A percentile compares a stretch with the other conserved stretches of the same genome.
phyloP scores from a whole-genome alignment of 768 basidiomycete species.

The Dendrothele bispora region DNA sequence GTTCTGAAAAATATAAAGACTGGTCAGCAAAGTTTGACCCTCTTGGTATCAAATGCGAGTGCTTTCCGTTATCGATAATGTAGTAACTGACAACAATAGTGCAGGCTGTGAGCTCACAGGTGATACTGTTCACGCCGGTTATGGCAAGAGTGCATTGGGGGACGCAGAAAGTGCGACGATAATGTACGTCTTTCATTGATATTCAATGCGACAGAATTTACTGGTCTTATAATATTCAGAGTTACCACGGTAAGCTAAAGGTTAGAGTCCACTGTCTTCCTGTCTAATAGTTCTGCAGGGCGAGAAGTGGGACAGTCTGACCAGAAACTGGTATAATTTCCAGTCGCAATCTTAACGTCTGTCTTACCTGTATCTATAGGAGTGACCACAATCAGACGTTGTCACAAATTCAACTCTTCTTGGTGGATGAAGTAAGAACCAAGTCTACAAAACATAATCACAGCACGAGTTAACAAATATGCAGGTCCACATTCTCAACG shows the following conservation, averaged over 20 bases:
- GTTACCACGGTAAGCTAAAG: conserved; percentile 83
- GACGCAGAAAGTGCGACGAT: conserved; percentile 76
- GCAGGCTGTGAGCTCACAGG: conserved; percentile 90
- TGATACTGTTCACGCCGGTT: conserved; percentile 81
- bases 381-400: conserved; percentile 64
- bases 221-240: conserved; percentile 66
- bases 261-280: background rate
- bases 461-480: background rate
- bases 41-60: conserved; percentile 74
- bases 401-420: conserved; percentile 72
- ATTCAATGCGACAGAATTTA: conserved; percentile 24
- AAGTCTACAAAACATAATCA: background rate
- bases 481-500: conserved; percentile 91
- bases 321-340: conserved; percentile 69
- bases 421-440: conserved; percentile 81
- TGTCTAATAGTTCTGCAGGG: conserved; percentile 46
- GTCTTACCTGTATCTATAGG: conserved; percentile 34
- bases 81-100: too few relatives aligned
- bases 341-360: background rate
- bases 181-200: conserved; percentile 58
- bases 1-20: conserved; percentile 79
- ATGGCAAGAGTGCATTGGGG: conserved; percentile 66
- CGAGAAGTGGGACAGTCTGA: conserved; percentile 96
- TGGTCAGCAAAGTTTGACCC: conserved; percentile 82
- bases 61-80: background rate